Evolutionary conservation across 2,329 filamentous ascomycete genomes (phyloP).

Genomic region (Diaporthe citri): DNA sequence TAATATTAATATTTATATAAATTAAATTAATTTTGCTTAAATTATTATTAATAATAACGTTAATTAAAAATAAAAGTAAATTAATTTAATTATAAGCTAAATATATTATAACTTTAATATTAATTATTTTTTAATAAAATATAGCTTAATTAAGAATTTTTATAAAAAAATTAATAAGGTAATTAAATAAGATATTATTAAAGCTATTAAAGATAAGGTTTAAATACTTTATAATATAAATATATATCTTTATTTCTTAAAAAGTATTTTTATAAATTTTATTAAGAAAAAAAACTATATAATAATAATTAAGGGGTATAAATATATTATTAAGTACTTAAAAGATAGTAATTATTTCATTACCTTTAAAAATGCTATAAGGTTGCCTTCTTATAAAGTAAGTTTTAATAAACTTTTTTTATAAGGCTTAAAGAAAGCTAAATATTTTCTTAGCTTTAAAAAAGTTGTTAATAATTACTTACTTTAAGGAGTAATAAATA

Average conservation of each 20-base stretch:
- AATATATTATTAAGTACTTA: not conserved
- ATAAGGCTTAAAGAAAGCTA: not conserved
- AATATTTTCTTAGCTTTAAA: not conserved
- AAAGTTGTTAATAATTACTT: not conserved
- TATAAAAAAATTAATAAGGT: not conserved
- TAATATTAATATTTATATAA: not conserved
- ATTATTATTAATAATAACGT: not conserved
- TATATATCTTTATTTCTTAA: rapidly evolving
- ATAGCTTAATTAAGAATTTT: not conserved
- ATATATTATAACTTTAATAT: not conserved
- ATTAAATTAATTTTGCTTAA: not conserved
- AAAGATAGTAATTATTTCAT: not conserved
- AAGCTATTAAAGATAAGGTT: not conserved
- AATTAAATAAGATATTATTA: not conserved
- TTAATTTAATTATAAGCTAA: not conserved
- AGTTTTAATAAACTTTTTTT: not conserved
- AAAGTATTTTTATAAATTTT: not conserved
- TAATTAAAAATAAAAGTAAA: not conserved
- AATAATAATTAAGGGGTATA: not conserved
- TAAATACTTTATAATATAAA: not conserved
- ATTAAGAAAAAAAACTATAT: not conserved
- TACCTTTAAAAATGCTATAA: not conserved
- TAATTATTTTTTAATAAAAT: not conserved
- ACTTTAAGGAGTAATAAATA: not conserved
- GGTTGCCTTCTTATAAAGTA: not conserved